Percentiles rank a stretch among this genome's conserved stretches.
These are phyloP conservation scores for Chionographis japonica DNA, from an alignment of 106 monocot genomes.

Conservation along the genomic window DNA sequence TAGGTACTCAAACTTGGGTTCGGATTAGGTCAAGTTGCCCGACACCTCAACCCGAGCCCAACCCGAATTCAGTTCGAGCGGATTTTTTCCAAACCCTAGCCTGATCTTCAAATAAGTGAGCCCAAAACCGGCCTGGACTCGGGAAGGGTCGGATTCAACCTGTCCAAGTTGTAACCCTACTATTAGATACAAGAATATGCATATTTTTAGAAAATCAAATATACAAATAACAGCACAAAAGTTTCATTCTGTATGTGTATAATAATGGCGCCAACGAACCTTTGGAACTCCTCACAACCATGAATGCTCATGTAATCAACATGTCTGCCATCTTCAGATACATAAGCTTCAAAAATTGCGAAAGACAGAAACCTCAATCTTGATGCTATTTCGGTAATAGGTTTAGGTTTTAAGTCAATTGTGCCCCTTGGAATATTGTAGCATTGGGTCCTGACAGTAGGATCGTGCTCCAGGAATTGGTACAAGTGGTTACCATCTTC, in stretches of 20 bases:
- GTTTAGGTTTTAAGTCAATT: slow-evolving; percentile 74
- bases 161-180: no score
- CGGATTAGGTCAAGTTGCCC: no score
- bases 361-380: slow-evolving; percentile 63
- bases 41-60: no score
- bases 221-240: no score
- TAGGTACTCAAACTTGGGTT: no score
- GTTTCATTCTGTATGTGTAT: not conserved
- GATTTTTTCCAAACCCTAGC: no score
- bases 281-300: slow-evolving; percentile 68
- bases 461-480: slow-evolving; percentile 91
- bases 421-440: slow-evolving; percentile 71
- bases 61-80: no score
- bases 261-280: slow-evolving; percentile 29
- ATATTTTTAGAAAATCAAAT: no score
- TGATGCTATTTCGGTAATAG: slow-evolving; percentile 62
- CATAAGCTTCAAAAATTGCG: slow-evolving; percentile 89
- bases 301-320: slow-evolving; percentile 79
- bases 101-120: no score
- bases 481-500: slow-evolving; percentile 94
- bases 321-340: slow-evolving; percentile 82
- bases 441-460: slow-evolving; percentile 53
- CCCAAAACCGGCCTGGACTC: no score
- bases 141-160: no score
- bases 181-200: no score